phyloP scores from a whole-genome alignment of 2,329 filamentous ascomycete species.

The Beauveria brongniartii region DNA sequence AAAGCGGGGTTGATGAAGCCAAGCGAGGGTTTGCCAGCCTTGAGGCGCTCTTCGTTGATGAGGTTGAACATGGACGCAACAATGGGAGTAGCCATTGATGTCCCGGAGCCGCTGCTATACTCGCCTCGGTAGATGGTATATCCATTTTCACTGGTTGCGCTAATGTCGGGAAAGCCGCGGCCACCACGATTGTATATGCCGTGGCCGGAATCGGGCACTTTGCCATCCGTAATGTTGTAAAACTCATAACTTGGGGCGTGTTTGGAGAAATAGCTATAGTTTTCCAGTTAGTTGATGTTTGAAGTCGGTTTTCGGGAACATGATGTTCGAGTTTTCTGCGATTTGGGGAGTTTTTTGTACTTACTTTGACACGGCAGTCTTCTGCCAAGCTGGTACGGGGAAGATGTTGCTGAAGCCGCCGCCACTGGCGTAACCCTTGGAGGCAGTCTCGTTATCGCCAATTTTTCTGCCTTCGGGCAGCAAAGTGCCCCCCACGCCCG shows the following conservation, averaged over 20 bases:
- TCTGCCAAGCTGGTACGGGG: conserved; percentile 37
- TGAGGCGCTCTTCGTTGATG: conserved; percentile 14
- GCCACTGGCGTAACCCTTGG: conserved; percentile 30
- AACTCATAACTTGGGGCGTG: not conserved
- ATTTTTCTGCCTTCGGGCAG: conserved; percentile 31
- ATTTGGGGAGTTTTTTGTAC: not conserved
- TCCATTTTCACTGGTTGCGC: conserved; percentile 37
- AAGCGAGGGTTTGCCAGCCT: conserved; percentile 27
- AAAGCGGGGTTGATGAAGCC: conserved; percentile 22
- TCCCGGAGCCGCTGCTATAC: not conserved
- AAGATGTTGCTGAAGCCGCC: conserved; percentile 33
- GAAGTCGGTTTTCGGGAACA: no score
- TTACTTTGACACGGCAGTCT: conserved; percentile 23
- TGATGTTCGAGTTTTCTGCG: not conserved
- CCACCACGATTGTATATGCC: conserved; percentile 14
- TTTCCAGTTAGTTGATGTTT: no score
- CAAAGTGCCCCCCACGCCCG: conserved; percentile 41
- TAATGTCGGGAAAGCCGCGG: conserved; percentile 31
- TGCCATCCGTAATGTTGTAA: conserved; percentile 25
- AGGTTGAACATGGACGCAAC: conserved; percentile 14
- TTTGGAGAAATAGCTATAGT: no score
- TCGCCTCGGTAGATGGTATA: conserved; percentile 28
- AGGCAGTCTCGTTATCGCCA: conserved; percentile 36
- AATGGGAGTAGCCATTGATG: conserved; percentile 15
- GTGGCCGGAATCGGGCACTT: no score